A percentile compares a stretch with the other conserved stretches of the same genome.
These are phyloP conservation scores for Quercus gilva DNA, from an alignment of 306 rosid genomes.

Conservation along the genomic window DNA sequence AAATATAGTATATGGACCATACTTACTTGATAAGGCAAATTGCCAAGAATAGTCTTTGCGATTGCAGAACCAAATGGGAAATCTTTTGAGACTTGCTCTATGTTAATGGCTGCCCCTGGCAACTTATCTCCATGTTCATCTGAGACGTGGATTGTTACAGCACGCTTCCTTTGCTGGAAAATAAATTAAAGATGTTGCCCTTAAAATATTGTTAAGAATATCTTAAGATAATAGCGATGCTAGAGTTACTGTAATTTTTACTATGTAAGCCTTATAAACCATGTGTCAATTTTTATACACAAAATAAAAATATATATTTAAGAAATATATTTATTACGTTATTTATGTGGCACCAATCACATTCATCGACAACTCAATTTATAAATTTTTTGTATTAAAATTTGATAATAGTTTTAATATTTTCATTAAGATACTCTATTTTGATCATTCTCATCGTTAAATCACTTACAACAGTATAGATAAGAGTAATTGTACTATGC, in stretches of 20 bases:
- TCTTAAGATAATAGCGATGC: neutral
- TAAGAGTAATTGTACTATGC: too few relatives aligned
- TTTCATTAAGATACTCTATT: too few relatives aligned
- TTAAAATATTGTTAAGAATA: neutral
- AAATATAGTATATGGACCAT: neutral
- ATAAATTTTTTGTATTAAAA: too few relatives aligned
- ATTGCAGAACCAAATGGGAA: conserved; percentile 94
- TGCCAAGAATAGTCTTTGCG: conserved; percentile 72
- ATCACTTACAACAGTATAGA: too few relatives aligned
- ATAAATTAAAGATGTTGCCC: neutral
- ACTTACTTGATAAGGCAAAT: conserved; percentile 72
- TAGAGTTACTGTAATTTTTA: neutral
- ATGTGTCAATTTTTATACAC: too few relatives aligned
- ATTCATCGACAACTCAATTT: too few relatives aligned
- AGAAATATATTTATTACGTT: too few relatives aligned
- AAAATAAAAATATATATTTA: too few relatives aligned
- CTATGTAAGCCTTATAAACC: too few relatives aligned
- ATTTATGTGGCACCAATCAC: too few relatives aligned
- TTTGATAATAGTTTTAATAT: too few relatives aligned
- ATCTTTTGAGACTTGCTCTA: conserved; percentile 66
- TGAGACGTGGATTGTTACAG: conserved; percentile 71
- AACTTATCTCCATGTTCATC: conserved; percentile 51
- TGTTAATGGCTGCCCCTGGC: conserved; percentile 47
- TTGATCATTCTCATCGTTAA: too few relatives aligned
- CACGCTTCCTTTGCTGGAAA: conserved; percentile 70